Evolutionary conservation across 2,329 filamentous ascomycete genomes (phyloP).

Genomic region (Arthrocladium fulminans): DNA sequence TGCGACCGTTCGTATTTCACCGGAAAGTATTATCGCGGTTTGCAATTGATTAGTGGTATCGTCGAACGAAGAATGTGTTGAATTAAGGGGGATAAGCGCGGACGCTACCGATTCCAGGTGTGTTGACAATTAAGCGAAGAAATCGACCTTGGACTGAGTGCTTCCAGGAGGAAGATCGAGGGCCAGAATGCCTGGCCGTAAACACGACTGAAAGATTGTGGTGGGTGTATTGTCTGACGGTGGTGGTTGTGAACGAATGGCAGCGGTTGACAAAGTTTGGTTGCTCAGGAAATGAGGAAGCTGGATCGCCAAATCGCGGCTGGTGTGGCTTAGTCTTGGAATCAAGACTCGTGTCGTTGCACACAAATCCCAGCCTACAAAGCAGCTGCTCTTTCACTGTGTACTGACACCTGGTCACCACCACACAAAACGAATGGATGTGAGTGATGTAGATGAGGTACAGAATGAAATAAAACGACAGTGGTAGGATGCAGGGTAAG

Average conservation of each 20-base stretch:
- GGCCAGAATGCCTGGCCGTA: neutral
- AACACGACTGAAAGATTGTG: neutral
- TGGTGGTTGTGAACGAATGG: constrained; percentile 27
- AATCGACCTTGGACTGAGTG: constrained; percentile 6
- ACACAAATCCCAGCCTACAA: neutral
- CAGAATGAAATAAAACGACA: constrained; percentile 3
- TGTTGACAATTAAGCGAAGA: constrained; percentile 5
- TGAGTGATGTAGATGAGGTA: constrained; percentile 6
- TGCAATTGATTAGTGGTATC: neutral
- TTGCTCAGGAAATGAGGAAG: constrained; percentile 25
- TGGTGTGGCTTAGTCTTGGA: constrained; percentile 12
- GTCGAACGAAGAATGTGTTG: neutral
- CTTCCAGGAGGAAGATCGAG: neutral
- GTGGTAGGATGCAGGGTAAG: constrained; percentile 8
- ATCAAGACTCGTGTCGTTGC: neutral
- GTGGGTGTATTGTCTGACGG: constrained; percentile 4
- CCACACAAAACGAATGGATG: constrained; percentile 11
- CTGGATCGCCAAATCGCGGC: constrained; percentile 20
- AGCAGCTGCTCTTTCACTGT: neutral
- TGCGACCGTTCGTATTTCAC: neutral
- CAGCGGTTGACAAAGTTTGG: constrained; percentile 22
- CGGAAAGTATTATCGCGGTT: neutral
- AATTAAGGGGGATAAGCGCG: constrained; percentile 8
- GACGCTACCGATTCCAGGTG: neutral
- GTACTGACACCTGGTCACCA: constrained; percentile 5